These are phyloP conservation scores for Galerina sulciceps DNA, from an alignment of 768 basidiomycete genomes.

Conservation along the genomic window DNA sequence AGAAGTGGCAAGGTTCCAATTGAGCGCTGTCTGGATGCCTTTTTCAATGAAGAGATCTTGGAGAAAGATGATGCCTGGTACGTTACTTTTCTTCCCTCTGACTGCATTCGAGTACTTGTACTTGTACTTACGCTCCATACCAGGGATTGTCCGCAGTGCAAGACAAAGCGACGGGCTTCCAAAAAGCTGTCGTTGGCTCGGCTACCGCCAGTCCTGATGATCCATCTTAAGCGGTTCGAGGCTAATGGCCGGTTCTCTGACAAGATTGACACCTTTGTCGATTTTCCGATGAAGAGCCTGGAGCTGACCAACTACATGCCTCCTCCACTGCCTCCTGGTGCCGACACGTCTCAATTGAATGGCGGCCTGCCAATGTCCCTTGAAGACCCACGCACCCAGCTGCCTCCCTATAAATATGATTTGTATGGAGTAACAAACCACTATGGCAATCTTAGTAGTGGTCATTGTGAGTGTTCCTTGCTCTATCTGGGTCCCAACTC, in stretches of 20 bases:
- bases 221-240: constrained; percentile 92
- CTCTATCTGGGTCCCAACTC: background rate
- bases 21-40: constrained; percentile 83
- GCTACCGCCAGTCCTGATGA: constrained; percentile 89
- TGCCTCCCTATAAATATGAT: constrained; percentile 93
- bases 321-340: constrained; percentile 69
- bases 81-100: constrained; percentile 22
- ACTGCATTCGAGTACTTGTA: background rate
- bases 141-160: constrained; percentile 97
- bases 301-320: constrained; percentile 87
- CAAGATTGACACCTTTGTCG: constrained; percentile 94
- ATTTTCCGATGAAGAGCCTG: constrained; percentile 74
- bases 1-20: constrained; percentile 69
- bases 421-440: constrained; percentile 97
- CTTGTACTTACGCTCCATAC: background rate
- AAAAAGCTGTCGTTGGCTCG: constrained; percentile 91
- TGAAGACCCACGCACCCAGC: constrained; percentile 79
- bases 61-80: constrained; percentile 96
- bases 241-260: constrained; percentile 92
- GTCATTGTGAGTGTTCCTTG: constrained; percentile 78
- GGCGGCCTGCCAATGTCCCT: constrained; percentile 43
- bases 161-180: constrained; percentile 81
- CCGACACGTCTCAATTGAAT: constrained; percentile 53
- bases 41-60: constrained; percentile 88
- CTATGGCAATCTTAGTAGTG: constrained; percentile 90